A percentile compares a stretch with the other conserved stretches of the same genome.
Conservation (phyloP, 2,329 filamentous ascomycete species). For the Tolypocladium amazonense region DNA sequence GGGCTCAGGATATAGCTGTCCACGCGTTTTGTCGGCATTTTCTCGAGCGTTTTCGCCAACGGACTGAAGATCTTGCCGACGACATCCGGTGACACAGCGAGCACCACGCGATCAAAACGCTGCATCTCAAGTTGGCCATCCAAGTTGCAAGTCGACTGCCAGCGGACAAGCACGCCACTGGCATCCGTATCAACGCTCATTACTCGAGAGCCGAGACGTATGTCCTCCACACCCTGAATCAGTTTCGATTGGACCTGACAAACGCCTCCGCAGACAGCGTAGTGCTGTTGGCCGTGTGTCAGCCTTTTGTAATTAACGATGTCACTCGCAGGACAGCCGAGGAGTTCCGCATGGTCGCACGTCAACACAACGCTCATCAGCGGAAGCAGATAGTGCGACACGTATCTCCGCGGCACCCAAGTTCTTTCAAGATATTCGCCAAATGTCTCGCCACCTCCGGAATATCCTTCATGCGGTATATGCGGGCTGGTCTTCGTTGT, state of each 20-base stretch:
- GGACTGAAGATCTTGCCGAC: slow-evolving; percentile 36
- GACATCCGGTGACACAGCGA: slow-evolving; percentile 45
- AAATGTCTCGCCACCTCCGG: slow-evolving; percentile 28
- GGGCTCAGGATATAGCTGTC: slow-evolving; percentile 32
- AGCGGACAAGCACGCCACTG: slow-evolving; percentile 19
- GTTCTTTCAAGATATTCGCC: slow-evolving; percentile 39
- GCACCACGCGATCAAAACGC: slow-evolving; percentile 38
- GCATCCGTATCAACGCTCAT: slow-evolving; percentile 17
- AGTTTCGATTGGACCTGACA: slow-evolving; percentile 36
- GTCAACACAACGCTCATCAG: slow-evolving; percentile 44
- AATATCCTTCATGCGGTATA: not conserved
- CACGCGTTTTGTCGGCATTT: slow-evolving; percentile 37
- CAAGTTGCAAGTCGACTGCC: slow-evolving; percentile 14
- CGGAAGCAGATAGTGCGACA: slow-evolving; percentile 39
- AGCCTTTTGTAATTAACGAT: slow-evolving; percentile 37
- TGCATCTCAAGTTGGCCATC: slow-evolving; percentile 13
- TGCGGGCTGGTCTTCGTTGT: not conserved
- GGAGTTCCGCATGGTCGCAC: slow-evolving; percentile 38
- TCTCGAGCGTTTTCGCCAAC: slow-evolving; percentile 21
- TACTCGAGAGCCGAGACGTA: slow-evolving; percentile 29
- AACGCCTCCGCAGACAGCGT: slow-evolving; percentile 38
- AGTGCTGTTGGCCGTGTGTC: slow-evolving; percentile 37
- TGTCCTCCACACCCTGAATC: slow-evolving; percentile 22
- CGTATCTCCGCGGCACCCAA: slow-evolving; percentile 34
- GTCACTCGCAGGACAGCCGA: slow-evolving; percentile 42